A percentile compares a stretch with the other conserved stretches of the same genome.
These are phyloP conservation scores for Epichloe uncinata DNA, from an alignment of 2,329 filamentous ascomycete genomes.

Conservation along the genomic window DNA sequence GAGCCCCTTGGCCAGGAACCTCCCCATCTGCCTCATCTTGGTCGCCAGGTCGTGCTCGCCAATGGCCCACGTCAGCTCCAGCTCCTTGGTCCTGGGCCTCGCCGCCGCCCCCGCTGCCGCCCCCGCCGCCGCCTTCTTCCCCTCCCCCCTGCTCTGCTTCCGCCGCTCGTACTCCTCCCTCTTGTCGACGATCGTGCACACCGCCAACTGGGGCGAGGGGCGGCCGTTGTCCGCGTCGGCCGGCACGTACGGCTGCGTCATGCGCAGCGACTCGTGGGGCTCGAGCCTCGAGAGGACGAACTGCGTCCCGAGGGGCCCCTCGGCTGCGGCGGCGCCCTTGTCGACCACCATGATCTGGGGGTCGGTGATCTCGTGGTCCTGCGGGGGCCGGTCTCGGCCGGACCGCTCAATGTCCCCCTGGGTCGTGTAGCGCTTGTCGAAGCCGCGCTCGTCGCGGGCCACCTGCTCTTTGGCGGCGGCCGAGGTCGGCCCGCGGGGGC, in stretches of 20 bases:
- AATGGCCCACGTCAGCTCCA: constrained; percentile 90
- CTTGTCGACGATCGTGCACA: constrained; percentile 60
- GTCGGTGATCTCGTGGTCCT: constrained; percentile 32
- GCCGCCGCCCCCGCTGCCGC: constrained; percentile 24
- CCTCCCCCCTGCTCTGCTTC: constrained; percentile 23
- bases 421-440: constrained; percentile 24
- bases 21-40: constrained; percentile 50
- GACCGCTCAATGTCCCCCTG: constrained; percentile 19
- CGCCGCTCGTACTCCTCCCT: constrained; percentile 31
- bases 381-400: constrained; percentile 25
- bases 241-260: constrained; percentile 25
- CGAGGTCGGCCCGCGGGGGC: neutral
- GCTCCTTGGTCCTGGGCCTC: constrained; percentile 46
- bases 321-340: constrained; percentile 17
- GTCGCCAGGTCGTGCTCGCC: constrained; percentile 61
- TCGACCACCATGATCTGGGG: constrained; percentile 28
- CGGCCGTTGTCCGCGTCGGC: constrained; percentile 14
- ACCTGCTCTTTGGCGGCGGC: constrained; percentile 1
- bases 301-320: constrained; percentile 24
- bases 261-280: constrained; percentile 25
- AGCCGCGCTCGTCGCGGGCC: constrained; percentile 12
- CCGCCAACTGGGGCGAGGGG: constrained; percentile 27
- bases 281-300: constrained; percentile 29
- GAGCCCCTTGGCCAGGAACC: constrained; percentile 61
- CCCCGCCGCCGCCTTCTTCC: constrained; percentile 27